Base-by-base conservation (phyloP, 1,284 basidiomycete species). In the Ceratobasidium sp. region DNA sequence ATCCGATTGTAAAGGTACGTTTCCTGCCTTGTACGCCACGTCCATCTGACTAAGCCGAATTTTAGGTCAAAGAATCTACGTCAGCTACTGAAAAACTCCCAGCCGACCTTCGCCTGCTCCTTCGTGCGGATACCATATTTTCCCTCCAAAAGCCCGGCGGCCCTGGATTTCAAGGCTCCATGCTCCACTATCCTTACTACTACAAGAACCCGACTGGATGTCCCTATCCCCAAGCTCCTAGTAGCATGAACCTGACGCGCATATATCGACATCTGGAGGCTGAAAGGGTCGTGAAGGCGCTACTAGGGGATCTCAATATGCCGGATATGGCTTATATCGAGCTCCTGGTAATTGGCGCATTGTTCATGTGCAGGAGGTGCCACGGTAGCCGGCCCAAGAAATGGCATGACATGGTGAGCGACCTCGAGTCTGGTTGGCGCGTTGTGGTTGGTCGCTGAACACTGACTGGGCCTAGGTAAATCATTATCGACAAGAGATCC, bases 91-190 rank as follows among this genome's bases (percentile, higher is more conserved):
- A 19, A 19, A 19, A 34, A 1, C 56, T 58, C 31, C 16, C 29
- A 4, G 31, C 31, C 1, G 34, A 39, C 19, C 34, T 58, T 2
- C 56, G 43, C 7, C 19, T 69, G 9, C 66, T 69, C 13, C 53
- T 69, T 2, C 66, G 66, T 19, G 66, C 66, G 14, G 66, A 69
- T 43, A 58, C 53, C 16, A 31, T 69, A 13, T 58, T 69, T 27
- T 41, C 49, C 1, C 16, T 19, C 19, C 24, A 46, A 1, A 1
- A 34, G 6, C 34, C 39, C 11, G 37, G 27, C 13, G 13, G 34
- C 27, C 66, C n/a, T 1, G 24, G 34, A 27, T n/a, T n/a, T 19
- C 51, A 58, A 31, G 39, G 41, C 37, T 16, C 22, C 3, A 14
- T 29, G 5, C 22, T 29, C 22, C 27, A 69, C 34, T 58, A 69